Percentiles rank a stretch among this genome's conserved stretches.
Conservation (phyloP, 108 stramenopile genomes). For the Skeletonema tropicum region DNA sequence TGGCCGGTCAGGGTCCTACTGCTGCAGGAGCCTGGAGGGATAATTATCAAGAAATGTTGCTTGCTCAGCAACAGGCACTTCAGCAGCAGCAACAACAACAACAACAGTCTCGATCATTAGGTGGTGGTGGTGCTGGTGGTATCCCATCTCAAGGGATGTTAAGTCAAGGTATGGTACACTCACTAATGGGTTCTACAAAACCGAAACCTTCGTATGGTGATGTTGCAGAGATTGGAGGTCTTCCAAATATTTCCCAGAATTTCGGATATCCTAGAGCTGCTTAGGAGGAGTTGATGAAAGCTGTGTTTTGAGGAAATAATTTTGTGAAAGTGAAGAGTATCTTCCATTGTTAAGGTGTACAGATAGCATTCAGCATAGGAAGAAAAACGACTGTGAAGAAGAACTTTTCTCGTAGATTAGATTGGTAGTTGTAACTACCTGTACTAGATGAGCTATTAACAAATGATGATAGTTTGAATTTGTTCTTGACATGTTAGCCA, state of each 20-base stretch:
- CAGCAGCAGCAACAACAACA: not conserved
- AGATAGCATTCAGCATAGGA: no score
- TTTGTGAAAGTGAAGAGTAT: no score
- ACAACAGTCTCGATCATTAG: not conserved
- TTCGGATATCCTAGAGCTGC: constrained; percentile 2
- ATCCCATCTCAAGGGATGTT: no score
- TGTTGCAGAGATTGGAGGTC: not conserved
- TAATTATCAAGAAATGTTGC: not conserved
- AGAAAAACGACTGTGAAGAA: not conserved
- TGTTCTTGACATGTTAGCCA: not conserved
- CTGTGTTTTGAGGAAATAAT: no score
- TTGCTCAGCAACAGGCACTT: no score
- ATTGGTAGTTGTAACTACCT: not conserved
- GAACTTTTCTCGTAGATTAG: not conserved
- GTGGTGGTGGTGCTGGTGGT: no score
- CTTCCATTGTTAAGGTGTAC: not conserved
- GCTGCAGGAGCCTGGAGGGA: not conserved
- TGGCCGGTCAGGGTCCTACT: not conserved
- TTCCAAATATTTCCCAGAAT: not conserved
- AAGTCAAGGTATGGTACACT: not conserved
- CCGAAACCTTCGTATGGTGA: not conserved
- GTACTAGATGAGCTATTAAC: not conserved
- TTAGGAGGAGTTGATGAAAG: not conserved
- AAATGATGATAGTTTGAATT: not conserved
- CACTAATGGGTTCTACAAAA: not conserved